A percentile compares a stretch with the other conserved stretches of the same genome.
phyloP scores from a whole-genome alignment of 2,329 filamentous ascomycete species.

The Cyphellophora europaea region DNA sequence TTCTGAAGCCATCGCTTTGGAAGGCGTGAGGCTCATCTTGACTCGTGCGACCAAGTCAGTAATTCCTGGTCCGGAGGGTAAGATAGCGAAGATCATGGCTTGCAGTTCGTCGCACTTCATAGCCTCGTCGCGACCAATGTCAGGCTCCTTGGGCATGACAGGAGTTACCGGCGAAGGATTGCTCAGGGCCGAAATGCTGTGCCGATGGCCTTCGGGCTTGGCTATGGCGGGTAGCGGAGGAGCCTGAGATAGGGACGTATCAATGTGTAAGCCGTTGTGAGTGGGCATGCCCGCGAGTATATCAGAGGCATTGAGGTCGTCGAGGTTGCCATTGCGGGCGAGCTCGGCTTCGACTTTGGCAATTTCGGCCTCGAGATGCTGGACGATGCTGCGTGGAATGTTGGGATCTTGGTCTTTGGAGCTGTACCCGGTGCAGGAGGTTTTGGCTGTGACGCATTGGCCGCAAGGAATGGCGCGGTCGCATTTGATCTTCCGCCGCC shows the following conservation, averaged over 20 bases:
- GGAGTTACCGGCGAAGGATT: conserved; percentile 3
- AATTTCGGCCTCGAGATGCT: conserved; percentile 26
- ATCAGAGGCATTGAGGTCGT: conserved; percentile 18
- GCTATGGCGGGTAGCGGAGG: conserved; percentile 10
- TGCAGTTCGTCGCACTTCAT: conserved; percentile 21
- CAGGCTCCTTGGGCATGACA: conserved; percentile 4
- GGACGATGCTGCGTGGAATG: conserved; percentile 25
- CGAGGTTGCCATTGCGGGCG: conserved; percentile 19
- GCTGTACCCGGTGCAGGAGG: conserved; percentile 22
- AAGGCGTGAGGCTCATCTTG: conserved; percentile 25
- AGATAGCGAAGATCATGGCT: conserved; percentile 21
- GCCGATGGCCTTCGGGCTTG: conserved; percentile 1
- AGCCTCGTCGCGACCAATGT: conserved; percentile 19
- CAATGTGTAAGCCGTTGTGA: conserved; percentile 4
- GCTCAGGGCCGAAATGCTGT: conserved; percentile 1
- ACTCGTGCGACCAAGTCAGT: conserved; percentile 23
- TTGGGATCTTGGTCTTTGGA: conserved; percentile 19
- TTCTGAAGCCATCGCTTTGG: conserved; percentile 17
- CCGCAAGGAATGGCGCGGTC: conserved; percentile 22
- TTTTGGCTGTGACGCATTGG: conserved; percentile 21
- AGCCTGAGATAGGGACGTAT: conserved; percentile 7
- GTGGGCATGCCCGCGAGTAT: conserved; percentile 20
- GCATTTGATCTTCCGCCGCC: conserved; percentile 21
- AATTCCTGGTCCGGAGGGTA: conserved; percentile 21
- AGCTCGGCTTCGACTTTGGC: conserved; percentile 24